Conservation (phyloP, 202 grass and related monocot species). For the Brachypodium distachyon region DNA sequence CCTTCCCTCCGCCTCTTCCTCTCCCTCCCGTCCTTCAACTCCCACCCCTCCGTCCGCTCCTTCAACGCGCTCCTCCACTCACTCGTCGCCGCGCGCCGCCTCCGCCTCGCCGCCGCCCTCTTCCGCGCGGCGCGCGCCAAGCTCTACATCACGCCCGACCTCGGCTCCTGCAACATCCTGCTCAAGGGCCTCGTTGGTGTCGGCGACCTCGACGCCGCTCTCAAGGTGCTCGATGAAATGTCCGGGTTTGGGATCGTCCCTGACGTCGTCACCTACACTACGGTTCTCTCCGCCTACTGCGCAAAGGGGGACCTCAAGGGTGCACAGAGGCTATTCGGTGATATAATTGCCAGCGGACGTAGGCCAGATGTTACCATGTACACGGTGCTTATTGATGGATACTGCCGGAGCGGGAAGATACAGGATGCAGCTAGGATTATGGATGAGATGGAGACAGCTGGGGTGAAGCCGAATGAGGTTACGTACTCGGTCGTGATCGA, state of each 20-base stretch:
- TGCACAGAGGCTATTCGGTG: conserved; percentile 36
- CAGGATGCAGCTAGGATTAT: conserved; percentile 57
- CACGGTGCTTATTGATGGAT: conserved; percentile 54
- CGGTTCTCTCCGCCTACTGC: conserved; percentile 42
- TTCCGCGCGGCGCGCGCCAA: conserved; percentile 40
- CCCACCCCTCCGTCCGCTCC: conserved; percentile 46
- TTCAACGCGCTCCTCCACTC: conserved; percentile 75
- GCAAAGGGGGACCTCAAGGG: conserved; percentile 39
- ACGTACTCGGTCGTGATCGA: conserved; percentile 66
- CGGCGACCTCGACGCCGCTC: conserved; percentile 30
- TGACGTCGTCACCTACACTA: conserved; percentile 57
- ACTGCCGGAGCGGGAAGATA: conserved; percentile 32
- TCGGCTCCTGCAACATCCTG: conserved; percentile 67
- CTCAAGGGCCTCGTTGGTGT: conserved; percentile 32
- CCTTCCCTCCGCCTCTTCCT: conserved; percentile 65
- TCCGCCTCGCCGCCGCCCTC: conserved; percentile 44
- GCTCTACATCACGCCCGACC: conserved; percentile 56
- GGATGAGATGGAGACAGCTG: conserved; percentile 64
- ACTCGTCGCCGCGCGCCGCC: conserved; percentile 47
- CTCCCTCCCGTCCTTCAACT: conserved; percentile 63
- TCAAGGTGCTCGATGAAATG: conserved; percentile 70
- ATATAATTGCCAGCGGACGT: conserved; percentile 28
- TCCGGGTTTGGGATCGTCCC: conserved; percentile 38
- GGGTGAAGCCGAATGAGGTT: conserved; percentile 47
- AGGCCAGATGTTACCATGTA: conserved; percentile 54